These are phyloP conservation scores for Ascochyta clinopodiicola DNA, from an alignment of 2,329 filamentous ascomycete genomes.

Conservation along the genomic window DNA sequence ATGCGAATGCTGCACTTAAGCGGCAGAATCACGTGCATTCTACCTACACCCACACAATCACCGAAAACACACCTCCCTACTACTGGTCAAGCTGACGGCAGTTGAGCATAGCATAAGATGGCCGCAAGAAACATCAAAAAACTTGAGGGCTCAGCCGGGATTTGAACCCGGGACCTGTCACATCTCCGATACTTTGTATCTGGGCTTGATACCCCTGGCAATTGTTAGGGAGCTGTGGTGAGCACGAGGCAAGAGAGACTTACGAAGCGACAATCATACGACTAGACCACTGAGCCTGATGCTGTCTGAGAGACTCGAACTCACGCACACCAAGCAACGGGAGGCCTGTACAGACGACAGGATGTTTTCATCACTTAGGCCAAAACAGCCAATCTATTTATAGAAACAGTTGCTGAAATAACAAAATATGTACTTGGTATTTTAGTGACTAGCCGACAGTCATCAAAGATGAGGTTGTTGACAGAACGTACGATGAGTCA, in stretches of 20 bases:
- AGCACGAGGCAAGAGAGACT: background rate
- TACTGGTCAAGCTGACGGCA: background rate
- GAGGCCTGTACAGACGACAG: slow-evolving; percentile 1
- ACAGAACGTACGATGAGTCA: background rate
- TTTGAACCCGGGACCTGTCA: slow-evolving; percentile 20
- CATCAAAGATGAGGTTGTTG: background rate
- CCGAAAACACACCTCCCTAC: background rate
- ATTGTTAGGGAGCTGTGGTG: background rate
- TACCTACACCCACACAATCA: background rate
- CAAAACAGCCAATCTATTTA: slow-evolving; percentile 1
- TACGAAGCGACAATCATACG: slow-evolving; percentile 17
- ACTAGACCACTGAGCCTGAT: slow-evolving; percentile 15
- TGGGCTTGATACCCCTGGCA: background rate
- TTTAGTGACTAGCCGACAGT: background rate
- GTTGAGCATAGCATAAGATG: background rate
- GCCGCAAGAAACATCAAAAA: no score
- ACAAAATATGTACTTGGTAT: background rate
- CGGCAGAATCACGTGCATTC: background rate
- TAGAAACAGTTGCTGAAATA: background rate
- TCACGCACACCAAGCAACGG: slow-evolving; percentile 1
- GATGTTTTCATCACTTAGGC: slow-evolving; percentile 2
- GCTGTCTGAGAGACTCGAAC: slow-evolving; percentile 12
- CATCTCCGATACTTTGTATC: slow-evolving; percentile 6
- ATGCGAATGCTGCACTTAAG: background rate
- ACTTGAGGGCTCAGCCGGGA: slow-evolving; percentile 11